phyloP scores from a whole-genome alignment of 306 rosid genomes.

The Calophaca sinica region DNA sequence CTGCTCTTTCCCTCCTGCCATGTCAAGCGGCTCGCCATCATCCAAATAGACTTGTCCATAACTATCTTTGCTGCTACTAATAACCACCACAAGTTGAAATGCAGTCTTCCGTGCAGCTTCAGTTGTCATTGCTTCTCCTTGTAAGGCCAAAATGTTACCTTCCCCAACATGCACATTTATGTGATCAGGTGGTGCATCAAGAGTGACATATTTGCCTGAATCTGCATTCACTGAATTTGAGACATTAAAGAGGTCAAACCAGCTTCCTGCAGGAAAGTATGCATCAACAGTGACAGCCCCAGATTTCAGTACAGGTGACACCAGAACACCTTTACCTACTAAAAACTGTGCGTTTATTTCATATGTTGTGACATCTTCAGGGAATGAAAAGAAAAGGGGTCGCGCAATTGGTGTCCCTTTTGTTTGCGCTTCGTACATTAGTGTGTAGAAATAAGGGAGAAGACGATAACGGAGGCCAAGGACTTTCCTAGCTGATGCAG shows the following conservation, averaged over 20 bases:
- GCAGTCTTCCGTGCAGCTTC: slow-evolving; percentile 58
- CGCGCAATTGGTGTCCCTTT: slow-evolving; percentile 84
- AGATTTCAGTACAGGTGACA: slow-evolving; percentile 73
- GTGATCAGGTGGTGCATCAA: slow-evolving; percentile 77
- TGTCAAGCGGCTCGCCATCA: slow-evolving; percentile 70
- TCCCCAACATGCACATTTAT: slow-evolving; percentile 77
- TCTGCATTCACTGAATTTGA: slow-evolving; percentile 59
- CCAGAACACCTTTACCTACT: slow-evolving; percentile 73
- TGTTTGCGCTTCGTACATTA: slow-evolving; percentile 75
- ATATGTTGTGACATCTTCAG: slow-evolving; percentile 69
- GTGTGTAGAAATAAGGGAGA: slow-evolving; percentile 86
- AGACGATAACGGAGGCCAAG: slow-evolving; percentile 82
- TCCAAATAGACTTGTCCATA: slow-evolving; percentile 82
- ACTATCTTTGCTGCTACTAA: slow-evolving; percentile 47
- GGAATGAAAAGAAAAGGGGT: slow-evolving; percentile 94
- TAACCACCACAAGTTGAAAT: slow-evolving; percentile 69
- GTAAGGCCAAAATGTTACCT: slow-evolving; percentile 84
- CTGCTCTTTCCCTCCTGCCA: slow-evolving; percentile 57
- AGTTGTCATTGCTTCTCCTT: slow-evolving; percentile 72
- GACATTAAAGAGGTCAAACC: slow-evolving; percentile 86
- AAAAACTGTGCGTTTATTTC: slow-evolving; percentile 78
- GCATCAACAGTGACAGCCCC: slow-evolving; percentile 70
- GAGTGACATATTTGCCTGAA: slow-evolving; percentile 60
- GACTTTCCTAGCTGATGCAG: slow-evolving; percentile 80
- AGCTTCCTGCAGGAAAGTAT: slow-evolving; percentile 82